Percentiles rank a stretch among this genome's conserved stretches.
These are phyloP conservation scores for Neurospora discreta DNA, from an alignment of 495 filamentous ascomycete species.

Conservation along the genomic window DNA sequence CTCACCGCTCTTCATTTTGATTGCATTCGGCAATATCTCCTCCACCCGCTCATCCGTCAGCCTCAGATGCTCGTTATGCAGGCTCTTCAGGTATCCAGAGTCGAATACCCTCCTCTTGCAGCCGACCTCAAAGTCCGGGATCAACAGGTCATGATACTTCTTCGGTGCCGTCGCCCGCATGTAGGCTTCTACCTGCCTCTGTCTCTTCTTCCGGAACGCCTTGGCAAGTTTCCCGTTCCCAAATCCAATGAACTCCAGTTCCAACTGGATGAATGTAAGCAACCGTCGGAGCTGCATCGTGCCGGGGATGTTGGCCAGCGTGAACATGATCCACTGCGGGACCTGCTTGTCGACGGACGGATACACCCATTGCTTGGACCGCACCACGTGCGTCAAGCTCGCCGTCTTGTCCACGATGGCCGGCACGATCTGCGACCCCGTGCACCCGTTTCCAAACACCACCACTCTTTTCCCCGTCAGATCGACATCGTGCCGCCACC, in stretches of 20 bases:
- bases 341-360: constrained; percentile 20
- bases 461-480: constrained; percentile 43
- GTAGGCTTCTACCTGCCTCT: constrained; percentile 17
- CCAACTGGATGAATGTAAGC: constrained; percentile 17
- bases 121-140: constrained; percentile 32
- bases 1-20: constrained; percentile 16
- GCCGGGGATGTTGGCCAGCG: constrained; percentile 7
- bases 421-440: constrained; percentile 34
- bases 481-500: constrained; percentile 40
- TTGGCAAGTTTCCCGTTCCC: neutral
- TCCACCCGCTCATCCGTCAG: constrained; percentile 23
- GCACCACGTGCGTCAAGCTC: constrained; percentile 24
- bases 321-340: constrained; percentile 8
- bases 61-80: constrained; percentile 24
- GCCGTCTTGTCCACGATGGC: constrained; percentile 14
- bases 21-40: constrained; percentile 24
- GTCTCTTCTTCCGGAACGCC: constrained; percentile 2
- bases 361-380: constrained; percentile 27
- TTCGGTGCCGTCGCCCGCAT: constrained; percentile 26
- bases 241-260: constrained; percentile 19
- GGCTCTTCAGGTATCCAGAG: constrained; percentile 15
- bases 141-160: constrained; percentile 30
- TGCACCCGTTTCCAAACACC: constrained; percentile 53
- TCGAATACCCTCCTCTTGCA: constrained; percentile 38
- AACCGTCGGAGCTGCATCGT: constrained; percentile 15